Percentiles rank a stretch among this genome's conserved stretches.
Evolutionary conservation across 2,329 filamentous ascomycete species (phyloP).

Genomic region (Fusarium mangiferae): DNA sequence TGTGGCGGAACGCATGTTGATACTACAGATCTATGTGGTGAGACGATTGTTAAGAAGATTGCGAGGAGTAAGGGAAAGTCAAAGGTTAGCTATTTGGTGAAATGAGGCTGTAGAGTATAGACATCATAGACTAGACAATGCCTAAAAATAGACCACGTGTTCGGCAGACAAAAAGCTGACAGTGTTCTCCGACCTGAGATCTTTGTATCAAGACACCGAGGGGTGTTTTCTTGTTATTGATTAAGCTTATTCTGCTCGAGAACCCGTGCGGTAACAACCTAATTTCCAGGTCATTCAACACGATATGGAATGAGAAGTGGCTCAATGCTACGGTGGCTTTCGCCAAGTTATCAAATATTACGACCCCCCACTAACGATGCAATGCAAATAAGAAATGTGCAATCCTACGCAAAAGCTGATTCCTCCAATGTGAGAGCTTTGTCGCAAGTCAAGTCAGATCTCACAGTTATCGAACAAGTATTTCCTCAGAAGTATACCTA

Average conservation of each 20-base stretch:
- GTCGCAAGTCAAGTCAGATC: not conserved
- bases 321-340: not conserved
- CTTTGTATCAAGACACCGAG: not conserved
- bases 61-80: conserved; percentile 40
- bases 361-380: not conserved
- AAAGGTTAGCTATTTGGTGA: conserved; percentile 39
- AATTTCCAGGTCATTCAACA: not conserved
- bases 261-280: not conserved
- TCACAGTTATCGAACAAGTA: not conserved
- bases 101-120: not conserved
- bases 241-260: not conserved
- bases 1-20: conserved; percentile 81
- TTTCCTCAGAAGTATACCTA: not conserved
- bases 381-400: not conserved
- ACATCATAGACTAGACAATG: not conserved
- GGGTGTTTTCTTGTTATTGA: not conserved
- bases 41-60: conserved; percentile 74
- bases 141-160: not conserved
- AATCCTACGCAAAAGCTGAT: not conserved
- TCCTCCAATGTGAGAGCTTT: not conserved
- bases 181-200: rapidly evolving
- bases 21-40: conserved; percentile 66
- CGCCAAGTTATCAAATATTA: not conserved
- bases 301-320: not conserved
- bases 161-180: no score